Evolutionary conservation across 306 rosid genomes (phyloP).

Genomic region (Dalbergia cultrata): DNA sequence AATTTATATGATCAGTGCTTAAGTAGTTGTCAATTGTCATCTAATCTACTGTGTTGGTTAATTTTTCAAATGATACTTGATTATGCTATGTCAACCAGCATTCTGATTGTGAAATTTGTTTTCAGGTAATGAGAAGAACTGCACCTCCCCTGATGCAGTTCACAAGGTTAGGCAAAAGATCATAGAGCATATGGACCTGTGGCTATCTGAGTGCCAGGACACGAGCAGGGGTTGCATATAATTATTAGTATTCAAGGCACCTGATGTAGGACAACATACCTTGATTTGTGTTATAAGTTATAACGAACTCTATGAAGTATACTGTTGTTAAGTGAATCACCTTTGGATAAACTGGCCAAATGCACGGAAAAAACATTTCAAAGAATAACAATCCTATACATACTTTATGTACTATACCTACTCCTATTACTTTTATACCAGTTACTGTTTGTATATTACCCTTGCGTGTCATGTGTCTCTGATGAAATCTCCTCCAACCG

Average conservation of each 20-base stretch:
- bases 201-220: constrained; percentile 79
- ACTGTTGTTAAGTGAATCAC: constrained; percentile 11
- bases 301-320: not conserved
- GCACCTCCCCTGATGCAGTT: constrained; percentile 84
- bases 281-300: constrained; percentile 14
- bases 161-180: constrained; percentile 83
- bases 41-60: not conserved
- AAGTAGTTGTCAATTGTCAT: not conserved
- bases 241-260: constrained; percentile 15
- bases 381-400: not conserved
- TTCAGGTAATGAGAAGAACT: constrained; percentile 76
- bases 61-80: not conserved
- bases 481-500: not conserved
- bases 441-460: not conserved
- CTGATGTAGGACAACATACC: constrained; percentile 3
- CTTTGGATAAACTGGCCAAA: constrained; percentile 21
- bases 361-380: not conserved
- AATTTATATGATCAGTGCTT: not conserved
- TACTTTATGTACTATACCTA: not conserved
- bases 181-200: constrained; percentile 74
- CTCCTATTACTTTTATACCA: not conserved
- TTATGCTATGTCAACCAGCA: constrained; percentile 12
- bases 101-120: constrained; percentile 36
- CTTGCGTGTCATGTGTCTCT: not conserved
- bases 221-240: constrained; percentile 48